These are phyloP conservation scores for Debaryomyces nepalensis DNA, from an alignment of 1,139 yeast genomes.

Conservation along the genomic window DNA sequence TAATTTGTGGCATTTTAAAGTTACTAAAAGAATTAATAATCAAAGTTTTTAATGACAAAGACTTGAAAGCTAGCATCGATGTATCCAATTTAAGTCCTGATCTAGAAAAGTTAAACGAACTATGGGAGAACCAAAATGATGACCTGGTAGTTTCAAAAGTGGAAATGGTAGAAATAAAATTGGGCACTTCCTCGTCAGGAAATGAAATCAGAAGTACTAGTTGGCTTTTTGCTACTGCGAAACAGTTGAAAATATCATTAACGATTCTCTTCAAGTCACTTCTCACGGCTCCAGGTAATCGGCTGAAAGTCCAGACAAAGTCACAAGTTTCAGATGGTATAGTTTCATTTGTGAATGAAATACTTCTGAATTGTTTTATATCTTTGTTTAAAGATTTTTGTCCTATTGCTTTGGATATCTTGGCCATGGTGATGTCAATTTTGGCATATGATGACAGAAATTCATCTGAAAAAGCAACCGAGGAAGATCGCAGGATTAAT, in stretches of 20 bases:
- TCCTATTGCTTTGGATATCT: conserved; percentile 37
- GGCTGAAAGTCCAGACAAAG: conserved; percentile 29
- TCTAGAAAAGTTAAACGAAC: conserved; percentile 23
- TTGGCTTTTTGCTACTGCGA: conserved; percentile 70
- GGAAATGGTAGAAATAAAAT: conserved; percentile 15
- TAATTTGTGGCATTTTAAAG: conserved; percentile 29
- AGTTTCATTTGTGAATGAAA: conserved; percentile 26
- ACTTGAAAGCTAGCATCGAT: conserved; percentile 4
- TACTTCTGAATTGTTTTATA: conserved; percentile 35
- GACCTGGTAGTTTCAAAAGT: background rate
- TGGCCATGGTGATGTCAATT: conserved; percentile 22
- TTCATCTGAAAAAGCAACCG: background rate
- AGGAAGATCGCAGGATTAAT: conserved; percentile 5
- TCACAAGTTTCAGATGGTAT: conserved; percentile 28
- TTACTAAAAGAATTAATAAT: conserved; percentile 27
- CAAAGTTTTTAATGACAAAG: conserved; percentile 33
- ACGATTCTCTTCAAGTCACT: conserved; percentile 35
- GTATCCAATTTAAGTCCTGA: conserved; percentile 2
- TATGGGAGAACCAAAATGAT: conserved; percentile 23
- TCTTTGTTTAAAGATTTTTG: conserved; percentile 39
- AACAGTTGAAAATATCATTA: conserved; percentile 58
- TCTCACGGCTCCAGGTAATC: conserved; percentile 20
- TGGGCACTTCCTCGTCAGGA: conserved; percentile 2
- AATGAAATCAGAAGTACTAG: conserved; percentile 50
- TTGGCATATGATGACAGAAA: background rate